phyloP scores from a whole-genome alignment of 768 basidiomycete species.

The Trametes maxima region DNA sequence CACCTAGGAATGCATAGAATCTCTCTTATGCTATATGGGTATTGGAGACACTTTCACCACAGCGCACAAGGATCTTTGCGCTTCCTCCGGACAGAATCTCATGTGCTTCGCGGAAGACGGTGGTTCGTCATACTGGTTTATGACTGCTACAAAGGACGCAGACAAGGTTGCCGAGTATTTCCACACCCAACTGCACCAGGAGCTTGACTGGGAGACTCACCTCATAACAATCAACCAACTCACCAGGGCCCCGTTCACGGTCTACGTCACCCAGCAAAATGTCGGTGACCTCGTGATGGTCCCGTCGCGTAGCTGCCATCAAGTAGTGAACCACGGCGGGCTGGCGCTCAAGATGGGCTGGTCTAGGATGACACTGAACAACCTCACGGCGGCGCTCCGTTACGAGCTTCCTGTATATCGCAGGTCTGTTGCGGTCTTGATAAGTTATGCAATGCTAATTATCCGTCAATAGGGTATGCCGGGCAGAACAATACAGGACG shows the following conservation, averaged over 20 bases:
- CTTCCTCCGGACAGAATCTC: constrained; percentile 82
- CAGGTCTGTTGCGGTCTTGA: constrained; percentile 48
- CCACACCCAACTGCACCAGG: constrained; percentile 49
- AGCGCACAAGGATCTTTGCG: constrained; percentile 84
- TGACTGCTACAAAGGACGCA: constrained; percentile 68
- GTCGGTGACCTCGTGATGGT: constrained; percentile 81
- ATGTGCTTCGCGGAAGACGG: constrained; percentile 79
- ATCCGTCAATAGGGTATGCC: constrained; percentile 67
- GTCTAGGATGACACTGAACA: constrained; percentile 79
- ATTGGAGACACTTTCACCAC: constrained; percentile 84
- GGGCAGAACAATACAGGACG: constrained; percentile 74
- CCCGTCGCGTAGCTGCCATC: constrained; percentile 80
- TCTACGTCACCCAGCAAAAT: constrained; percentile 74
- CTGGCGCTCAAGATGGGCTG: constrained; percentile 84
- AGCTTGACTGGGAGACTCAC: constrained; percentile 76
- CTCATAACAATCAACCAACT: constrained; percentile 65
- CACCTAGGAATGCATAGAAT: constrained; percentile 62
- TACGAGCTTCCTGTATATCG: constrained; percentile 81
- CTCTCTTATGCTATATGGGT: constrained; percentile 85
- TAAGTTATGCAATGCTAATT: background rate
- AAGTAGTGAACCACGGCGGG: constrained; percentile 80
- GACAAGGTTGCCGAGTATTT: constrained; percentile 61
- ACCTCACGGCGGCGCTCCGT: constrained; percentile 59
- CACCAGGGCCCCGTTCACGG: constrained; percentile 61
- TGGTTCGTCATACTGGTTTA: constrained; percentile 85